Percentiles rank a stretch among this genome's conserved stretches.
phyloP scores from a whole-genome alignment of 2,329 filamentous ascomycete species.

The Epicoccum nigrum region DNA sequence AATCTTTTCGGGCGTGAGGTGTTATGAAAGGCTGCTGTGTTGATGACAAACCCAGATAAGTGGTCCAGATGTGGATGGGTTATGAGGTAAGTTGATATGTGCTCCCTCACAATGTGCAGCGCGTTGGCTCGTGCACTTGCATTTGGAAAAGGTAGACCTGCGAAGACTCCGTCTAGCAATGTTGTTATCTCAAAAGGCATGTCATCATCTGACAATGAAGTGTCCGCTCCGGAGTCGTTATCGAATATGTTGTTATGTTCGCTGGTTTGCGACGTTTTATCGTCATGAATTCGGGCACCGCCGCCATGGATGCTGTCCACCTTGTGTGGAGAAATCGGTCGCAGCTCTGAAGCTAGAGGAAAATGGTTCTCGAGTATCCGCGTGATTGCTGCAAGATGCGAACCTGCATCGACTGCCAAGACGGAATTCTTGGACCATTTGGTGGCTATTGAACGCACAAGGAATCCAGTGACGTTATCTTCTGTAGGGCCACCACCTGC shows the following conservation, averaged over 20 bases:
- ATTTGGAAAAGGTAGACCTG: conserved; percentile 74
- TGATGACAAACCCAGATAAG: conserved; percentile 87
- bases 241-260: conserved; percentile 29
- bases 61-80: conserved; percentile 98
- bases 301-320: conserved; percentile 26
- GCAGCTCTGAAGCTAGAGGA: conserved; percentile 48
- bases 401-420: conserved; percentile 91
- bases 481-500: conserved; percentile 88
- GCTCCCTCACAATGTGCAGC: conserved; percentile 74
- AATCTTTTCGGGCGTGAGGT: conserved; percentile 80
- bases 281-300: conserved; percentile 18
- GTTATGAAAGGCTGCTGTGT: conserved; percentile 84
- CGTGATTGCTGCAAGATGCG: conserved; percentile 85
- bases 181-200: conserved; percentile 59
- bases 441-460: conserved; percentile 80
- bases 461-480: conserved; percentile 85
- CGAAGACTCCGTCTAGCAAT: conserved; percentile 72
- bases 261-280: conserved; percentile 37
- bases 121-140: conserved; percentile 76
- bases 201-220: conserved; percentile 35
- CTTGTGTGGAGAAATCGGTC: conserved; percentile 15
- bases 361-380: conserved; percentile 70
- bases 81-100: conserved; percentile 88
- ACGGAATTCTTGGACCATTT: conserved; percentile 83
- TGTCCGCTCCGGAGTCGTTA: conserved; percentile 37